These are phyloP conservation scores for Aureoboletus auriporus DNA, from an alignment of 768 basidiomycete species.

Conservation along the genomic window DNA sequence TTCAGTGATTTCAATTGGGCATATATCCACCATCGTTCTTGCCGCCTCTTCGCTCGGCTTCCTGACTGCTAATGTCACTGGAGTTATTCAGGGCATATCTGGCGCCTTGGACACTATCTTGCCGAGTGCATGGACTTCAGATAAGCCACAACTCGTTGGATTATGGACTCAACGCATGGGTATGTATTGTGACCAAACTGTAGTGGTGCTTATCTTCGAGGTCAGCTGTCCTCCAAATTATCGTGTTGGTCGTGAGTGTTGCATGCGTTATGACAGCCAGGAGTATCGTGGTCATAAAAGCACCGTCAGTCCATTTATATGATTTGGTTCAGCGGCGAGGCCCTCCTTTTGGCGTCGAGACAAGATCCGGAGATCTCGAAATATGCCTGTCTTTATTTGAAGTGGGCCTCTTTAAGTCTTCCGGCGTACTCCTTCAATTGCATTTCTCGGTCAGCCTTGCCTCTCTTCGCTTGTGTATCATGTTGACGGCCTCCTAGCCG, in stretches of 20 bases:
- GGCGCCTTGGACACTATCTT: conserved; percentile 90
- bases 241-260: conserved; percentile 51
- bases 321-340: conserved; percentile 83
- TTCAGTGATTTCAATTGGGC: conserved; percentile 87
- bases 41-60: conserved; percentile 76
- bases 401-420: conserved; percentile 71
- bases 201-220: background rate
- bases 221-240: conserved; percentile 17
- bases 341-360: conserved; percentile 62
- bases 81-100: conserved; percentile 75
- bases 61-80: conserved; percentile 63
- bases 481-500: conserved; percentile 43
- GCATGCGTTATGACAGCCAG: background rate
- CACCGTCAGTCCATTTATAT: conserved; percentile 46
- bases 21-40: conserved; percentile 84
- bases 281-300: background rate
- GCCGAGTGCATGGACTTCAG: conserved; percentile 91
- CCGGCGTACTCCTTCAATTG: conserved; percentile 64
- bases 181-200: conserved; percentile 20
- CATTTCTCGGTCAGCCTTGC: conserved; percentile 38
- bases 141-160: conserved; percentile 79
- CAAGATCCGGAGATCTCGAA: conserved; percentile 82
- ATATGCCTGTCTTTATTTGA: conserved; percentile 71
- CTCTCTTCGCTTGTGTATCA: conserved; percentile 35
- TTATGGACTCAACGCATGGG: conserved; percentile 90